phyloP scores from a whole-genome alignment of 495 filamentous ascomycete genomes.

The Lineolata rhizophorae region DNA sequence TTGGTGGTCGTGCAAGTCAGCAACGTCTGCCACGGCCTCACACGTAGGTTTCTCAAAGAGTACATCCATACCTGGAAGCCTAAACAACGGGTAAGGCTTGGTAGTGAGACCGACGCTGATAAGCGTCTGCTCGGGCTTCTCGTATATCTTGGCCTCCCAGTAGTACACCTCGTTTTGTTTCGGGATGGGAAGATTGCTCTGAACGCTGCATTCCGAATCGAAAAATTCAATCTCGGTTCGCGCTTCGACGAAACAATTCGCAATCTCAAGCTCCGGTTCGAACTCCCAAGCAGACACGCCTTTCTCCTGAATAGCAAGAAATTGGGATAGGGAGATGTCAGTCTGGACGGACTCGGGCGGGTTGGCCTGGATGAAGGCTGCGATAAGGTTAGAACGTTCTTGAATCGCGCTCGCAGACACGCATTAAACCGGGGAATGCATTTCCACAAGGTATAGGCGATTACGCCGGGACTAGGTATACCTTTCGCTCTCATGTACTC shows the following conservation, averaged over 20 bases:
- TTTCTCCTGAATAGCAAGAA: slow-evolving; percentile 95
- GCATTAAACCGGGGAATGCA: not conserved
- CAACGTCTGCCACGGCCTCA: not conserved
- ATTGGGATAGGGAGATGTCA: slow-evolving; percentile 93
- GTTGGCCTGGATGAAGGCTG: slow-evolving; percentile 86
- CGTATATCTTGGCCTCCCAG: slow-evolving; percentile 97
- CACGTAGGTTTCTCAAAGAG: too few relatives aligned
- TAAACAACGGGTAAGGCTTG: slow-evolving; percentile 88
- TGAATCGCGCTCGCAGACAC: slow-evolving; percentile 8
- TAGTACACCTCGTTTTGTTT: slow-evolving; percentile 99
- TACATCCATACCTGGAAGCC: slow-evolving; percentile 54
- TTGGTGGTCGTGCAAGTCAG: not conserved
- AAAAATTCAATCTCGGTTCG: slow-evolving; percentile 97
- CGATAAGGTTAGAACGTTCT: not conserved
- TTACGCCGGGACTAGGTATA: slow-evolving; percentile 14
- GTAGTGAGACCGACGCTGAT: slow-evolving; percentile 84
- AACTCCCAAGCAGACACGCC: slow-evolving; percentile 98
- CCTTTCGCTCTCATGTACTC: slow-evolving; percentile 94
- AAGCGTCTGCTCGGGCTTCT: slow-evolving; percentile 72
- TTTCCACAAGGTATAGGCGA: not conserved
- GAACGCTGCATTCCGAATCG: slow-evolving; percentile 89
- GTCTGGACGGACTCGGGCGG: slow-evolving; percentile 89
- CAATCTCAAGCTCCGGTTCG: slow-evolving; percentile 91
- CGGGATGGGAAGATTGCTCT: slow-evolving; percentile 87
- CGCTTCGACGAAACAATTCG: slow-evolving; percentile 93